A percentile compares a stretch with the other conserved stretches of the same genome.
Evolutionary conservation across 169 alveolate genomes (phyloP).

Genomic region (Plasmodium sp.): DNA sequence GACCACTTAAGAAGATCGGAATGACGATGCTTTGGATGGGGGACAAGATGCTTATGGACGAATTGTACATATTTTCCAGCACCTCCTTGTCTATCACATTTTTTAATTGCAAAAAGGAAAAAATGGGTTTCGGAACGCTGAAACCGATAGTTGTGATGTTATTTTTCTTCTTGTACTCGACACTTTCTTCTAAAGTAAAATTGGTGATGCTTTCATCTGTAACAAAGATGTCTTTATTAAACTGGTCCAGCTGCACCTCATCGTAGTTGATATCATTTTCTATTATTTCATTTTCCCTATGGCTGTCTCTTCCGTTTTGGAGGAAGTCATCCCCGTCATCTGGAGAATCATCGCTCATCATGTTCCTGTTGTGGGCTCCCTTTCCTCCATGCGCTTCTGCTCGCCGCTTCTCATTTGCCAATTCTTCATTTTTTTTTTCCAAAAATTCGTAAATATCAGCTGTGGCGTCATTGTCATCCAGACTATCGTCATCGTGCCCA

Average conservation of each 20-base stretch:
- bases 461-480: conserved; percentile 72
- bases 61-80: conserved; percentile 39
- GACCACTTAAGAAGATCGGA: conserved; percentile 88
- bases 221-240: conserved; percentile 38
- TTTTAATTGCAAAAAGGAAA: conserved; percentile 63
- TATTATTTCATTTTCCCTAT: conserved; percentile 13
- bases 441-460: conserved; percentile 70
- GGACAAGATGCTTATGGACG: conserved; percentile 26
- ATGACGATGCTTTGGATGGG: conserved; percentile 75
- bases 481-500: conserved; percentile 20
- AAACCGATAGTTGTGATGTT: conserved; percentile 58
- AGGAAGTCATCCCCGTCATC: neutral
- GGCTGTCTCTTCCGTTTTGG: neutral
- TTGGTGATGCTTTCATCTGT: conserved; percentile 27
- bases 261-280: conserved; percentile 24
- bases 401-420: conserved; percentile 12
- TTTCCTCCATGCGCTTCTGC: neutral
- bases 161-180: conserved; percentile 63
- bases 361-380: neutral
- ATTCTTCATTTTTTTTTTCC: conserved; percentile 38
- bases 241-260: conserved; percentile 10
- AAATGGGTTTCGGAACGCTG: conserved; percentile 64
- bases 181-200: conserved; percentile 70
- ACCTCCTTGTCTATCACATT: conserved; percentile 36
- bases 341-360: neutral